Percentiles rank a stretch among this genome's conserved stretches.
These are phyloP conservation scores for Mallotus repandus DNA, from an alignment of 441 rosid species.

Conservation along the genomic window DNA sequence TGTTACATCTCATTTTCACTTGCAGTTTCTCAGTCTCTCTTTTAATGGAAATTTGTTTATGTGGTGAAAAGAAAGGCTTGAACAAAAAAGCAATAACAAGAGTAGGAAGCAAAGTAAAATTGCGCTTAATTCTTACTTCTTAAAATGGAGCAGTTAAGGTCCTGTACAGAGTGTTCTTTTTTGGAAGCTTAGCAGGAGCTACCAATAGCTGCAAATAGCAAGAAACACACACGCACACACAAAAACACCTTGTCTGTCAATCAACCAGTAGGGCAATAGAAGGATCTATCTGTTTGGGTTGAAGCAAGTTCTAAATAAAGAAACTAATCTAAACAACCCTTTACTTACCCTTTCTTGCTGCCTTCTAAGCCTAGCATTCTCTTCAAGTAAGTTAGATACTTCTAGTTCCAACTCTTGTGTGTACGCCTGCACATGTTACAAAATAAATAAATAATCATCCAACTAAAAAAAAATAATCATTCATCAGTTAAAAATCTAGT, in stretches of 20 bases:
- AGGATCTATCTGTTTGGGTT: not conserved
- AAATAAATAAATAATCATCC: not conserved
- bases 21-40: not conserved
- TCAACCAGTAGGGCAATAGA: not conserved
- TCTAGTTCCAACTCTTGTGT: slow-evolving; percentile 63
- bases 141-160: slow-evolving; percentile 49
- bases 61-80: not conserved
- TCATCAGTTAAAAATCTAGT: not conserved
- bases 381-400: slow-evolving; percentile 46
- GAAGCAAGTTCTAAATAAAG: not conserved
- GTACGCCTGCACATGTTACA: slow-evolving; percentile 50
- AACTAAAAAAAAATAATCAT: not conserved
- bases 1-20: not conserved
- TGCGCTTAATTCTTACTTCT: slow-evolving; percentile 13
- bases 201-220: slow-evolving; percentile 26
- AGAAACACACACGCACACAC: not conserved
- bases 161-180: slow-evolving; percentile 37
- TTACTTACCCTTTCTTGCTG: slow-evolving; percentile 51
- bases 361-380: slow-evolving; percentile 58
- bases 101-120: not conserved
- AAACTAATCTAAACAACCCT: not conserved
- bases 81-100: not conserved
- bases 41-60: not conserved
- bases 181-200: slow-evolving; percentile 33
- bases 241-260: not conserved